A percentile compares a stretch with the other conserved stretches of the same genome.
Evolutionary conservation across 106 monocot species (phyloP).

Genomic region (Xerophyta viscosa): DNA sequence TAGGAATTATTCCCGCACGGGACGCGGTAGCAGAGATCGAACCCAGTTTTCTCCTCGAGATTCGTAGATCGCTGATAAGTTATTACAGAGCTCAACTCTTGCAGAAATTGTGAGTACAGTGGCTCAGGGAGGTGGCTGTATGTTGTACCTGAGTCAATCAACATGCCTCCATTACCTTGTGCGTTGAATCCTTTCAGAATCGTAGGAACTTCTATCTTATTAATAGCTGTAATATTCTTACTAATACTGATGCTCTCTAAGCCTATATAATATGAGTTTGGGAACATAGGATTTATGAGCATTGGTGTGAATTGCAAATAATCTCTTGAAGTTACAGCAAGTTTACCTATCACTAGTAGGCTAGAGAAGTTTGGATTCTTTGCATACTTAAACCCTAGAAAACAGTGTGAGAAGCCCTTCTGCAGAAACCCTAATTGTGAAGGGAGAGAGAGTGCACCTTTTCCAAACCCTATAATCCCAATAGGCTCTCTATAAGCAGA

Average conservation of each 20-base stretch:
- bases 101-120: slow-evolving; percentile 5
- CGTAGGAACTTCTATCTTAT: slow-evolving; percentile 3
- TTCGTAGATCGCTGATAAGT: slow-evolving; percentile 14
- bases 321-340: slow-evolving; percentile 22
- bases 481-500: slow-evolving; percentile 21
- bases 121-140: slow-evolving; percentile 30
- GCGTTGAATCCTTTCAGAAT: slow-evolving; percentile 15
- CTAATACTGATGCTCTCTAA: slow-evolving; percentile 15
- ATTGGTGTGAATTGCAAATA: slow-evolving; percentile 22
- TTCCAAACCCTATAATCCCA: slow-evolving; percentile 31
- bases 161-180: slow-evolving; percentile 19
- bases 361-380: slow-evolving; percentile 27
- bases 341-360: slow-evolving; percentile 21
- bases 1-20: slow-evolving; percentile 4
- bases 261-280: slow-evolving; percentile 30
- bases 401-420: slow-evolving; percentile 40
- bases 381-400: slow-evolving; percentile 23
- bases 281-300: slow-evolving; percentile 15
- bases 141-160: slow-evolving; percentile 35
- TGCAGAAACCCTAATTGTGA: slow-evolving; percentile 25
- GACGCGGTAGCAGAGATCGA: slow-evolving; percentile 26
- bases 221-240: background rate
- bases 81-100: slow-evolving; percentile 5
- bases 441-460: slow-evolving; percentile 23
- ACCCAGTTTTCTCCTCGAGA: slow-evolving; percentile 18